phyloP scores from a whole-genome alignment of 768 basidiomycete species.

The Collybiopsis confluens region DNA sequence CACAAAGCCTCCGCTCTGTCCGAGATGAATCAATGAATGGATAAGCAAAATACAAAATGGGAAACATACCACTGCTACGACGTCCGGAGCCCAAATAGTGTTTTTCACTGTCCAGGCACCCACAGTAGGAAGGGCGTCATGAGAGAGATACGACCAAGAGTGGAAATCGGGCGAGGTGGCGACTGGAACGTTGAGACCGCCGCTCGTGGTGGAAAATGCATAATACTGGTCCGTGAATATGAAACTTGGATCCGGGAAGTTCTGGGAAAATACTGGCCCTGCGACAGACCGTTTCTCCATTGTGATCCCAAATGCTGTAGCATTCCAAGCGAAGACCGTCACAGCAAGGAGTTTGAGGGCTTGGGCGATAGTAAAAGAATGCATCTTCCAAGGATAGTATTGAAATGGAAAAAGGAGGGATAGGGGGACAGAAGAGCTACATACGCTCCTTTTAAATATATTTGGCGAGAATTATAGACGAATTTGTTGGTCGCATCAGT shows the following conservation, averaged over 20 bases:
- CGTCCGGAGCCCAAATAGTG: slow-evolving; percentile 19
- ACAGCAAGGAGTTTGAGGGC: background rate
- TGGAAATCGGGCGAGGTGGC: slow-evolving; percentile 18
- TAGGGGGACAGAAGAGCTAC: too few species aligned
- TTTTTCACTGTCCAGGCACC: slow-evolving; percentile 19
- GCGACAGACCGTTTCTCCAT: slow-evolving; percentile 1
- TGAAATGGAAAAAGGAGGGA: too few species aligned
- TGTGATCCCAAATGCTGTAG: background rate
- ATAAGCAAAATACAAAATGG: background rate
- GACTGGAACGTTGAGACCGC: slow-evolving; percentile 18
- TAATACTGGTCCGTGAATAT: slow-evolving; percentile 14
- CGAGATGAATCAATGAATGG: background rate
- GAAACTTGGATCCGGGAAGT: slow-evolving; percentile 20
- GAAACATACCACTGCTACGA: slow-evolving; percentile 6
- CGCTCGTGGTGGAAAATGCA: slow-evolving; percentile 18
- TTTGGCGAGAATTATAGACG: too few species aligned
- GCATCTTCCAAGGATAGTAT: background rate
- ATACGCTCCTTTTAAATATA: too few species aligned
- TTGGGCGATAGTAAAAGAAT: background rate
- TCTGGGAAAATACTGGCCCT: slow-evolving; percentile 16
- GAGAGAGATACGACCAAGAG: slow-evolving; percentile 14
- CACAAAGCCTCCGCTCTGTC: slow-evolving; percentile 12
- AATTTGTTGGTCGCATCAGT: too few species aligned
- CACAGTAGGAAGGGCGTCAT: slow-evolving; percentile 19
- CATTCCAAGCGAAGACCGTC: background rate